These are phyloP conservation scores for Coccomyxa subellipsoidea DNA, from an alignment of 163 green algal species.

Conservation along the genomic window DNA sequence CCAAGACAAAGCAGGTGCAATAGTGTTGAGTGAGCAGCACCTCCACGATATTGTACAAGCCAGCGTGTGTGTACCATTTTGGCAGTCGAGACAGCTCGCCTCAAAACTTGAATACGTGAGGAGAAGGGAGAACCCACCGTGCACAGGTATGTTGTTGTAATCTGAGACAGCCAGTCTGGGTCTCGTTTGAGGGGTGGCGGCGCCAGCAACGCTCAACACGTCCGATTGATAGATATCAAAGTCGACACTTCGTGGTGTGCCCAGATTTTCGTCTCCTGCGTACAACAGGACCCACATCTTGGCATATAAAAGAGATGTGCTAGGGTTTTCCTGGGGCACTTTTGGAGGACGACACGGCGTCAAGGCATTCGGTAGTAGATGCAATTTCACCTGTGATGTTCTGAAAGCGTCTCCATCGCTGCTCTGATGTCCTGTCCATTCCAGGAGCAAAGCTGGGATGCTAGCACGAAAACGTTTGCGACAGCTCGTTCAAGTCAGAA, in stretches of 20 bases:
- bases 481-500: too few species aligned
- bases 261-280: background rate
- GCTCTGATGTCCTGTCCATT: background rate
- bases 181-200: background rate
- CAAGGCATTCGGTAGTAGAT: background rate
- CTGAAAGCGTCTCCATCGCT: constrained; percentile 6
- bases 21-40: too few species aligned
- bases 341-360: too few species aligned
- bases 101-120: too few species aligned
- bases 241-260: background rate
- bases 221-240: background rate
- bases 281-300: background rate
- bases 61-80: too few species aligned
- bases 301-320: background rate
- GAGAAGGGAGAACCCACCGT: background rate
- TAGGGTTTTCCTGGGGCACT: background rate
- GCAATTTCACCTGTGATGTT: background rate
- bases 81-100: too few species aligned
- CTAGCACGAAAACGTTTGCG: background rate
- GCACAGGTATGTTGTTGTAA: background rate
- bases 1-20: too few species aligned
- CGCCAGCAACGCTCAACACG: too few species aligned
- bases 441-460: background rate
- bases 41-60: too few species aligned
- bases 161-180: background rate